phyloP scores from a whole-genome alignment of 129 eudicot species.

The Solidago caesia region DNA sequence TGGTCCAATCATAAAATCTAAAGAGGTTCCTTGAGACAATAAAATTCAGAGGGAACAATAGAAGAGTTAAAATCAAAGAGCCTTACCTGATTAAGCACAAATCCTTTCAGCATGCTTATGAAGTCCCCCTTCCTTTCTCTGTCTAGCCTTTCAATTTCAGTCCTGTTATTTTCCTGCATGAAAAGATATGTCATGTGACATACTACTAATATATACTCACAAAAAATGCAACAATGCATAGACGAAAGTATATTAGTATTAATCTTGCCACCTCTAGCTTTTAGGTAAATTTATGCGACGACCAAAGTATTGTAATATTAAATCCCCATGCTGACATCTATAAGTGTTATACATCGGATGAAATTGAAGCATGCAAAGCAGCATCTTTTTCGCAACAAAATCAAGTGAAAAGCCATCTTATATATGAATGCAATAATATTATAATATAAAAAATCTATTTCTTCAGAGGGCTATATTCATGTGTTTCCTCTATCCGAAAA shows the following conservation, averaged over 20 bases:
- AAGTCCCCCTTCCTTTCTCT: conserved; percentile 68
- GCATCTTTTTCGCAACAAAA: not conserved
- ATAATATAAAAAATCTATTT: not conserved
- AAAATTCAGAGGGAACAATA: too few relatives aligned
- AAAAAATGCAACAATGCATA: not conserved
- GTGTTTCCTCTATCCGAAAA: not conserved
- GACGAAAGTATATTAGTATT: not conserved
- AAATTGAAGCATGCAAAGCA: not conserved
- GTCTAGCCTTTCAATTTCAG: conserved; percentile 68
- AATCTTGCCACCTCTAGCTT: not conserved
- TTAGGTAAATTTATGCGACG: not conserved
- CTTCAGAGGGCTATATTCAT: not conserved
- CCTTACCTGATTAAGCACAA: conserved; percentile 82
- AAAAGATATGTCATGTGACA: conserved; percentile 22
- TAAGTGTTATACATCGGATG: not conserved
- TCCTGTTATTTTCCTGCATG: conserved; percentile 80
- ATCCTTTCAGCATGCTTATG: conserved; percentile 79
- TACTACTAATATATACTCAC: conserved; percentile 1
- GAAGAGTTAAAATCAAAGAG: conserved; percentile 3
- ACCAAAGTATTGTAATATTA: not conserved
- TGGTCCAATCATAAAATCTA: too few relatives aligned
- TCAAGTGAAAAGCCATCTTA: not conserved
- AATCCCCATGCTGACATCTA: not conserved
- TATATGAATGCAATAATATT: not conserved
- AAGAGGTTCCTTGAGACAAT: too few relatives aligned